Percentiles rank a stretch among this genome's conserved stretches.
phyloP scores from a whole-genome alignment of 208 protist genomes.

The Acanthamoeba healyi region DNA sequence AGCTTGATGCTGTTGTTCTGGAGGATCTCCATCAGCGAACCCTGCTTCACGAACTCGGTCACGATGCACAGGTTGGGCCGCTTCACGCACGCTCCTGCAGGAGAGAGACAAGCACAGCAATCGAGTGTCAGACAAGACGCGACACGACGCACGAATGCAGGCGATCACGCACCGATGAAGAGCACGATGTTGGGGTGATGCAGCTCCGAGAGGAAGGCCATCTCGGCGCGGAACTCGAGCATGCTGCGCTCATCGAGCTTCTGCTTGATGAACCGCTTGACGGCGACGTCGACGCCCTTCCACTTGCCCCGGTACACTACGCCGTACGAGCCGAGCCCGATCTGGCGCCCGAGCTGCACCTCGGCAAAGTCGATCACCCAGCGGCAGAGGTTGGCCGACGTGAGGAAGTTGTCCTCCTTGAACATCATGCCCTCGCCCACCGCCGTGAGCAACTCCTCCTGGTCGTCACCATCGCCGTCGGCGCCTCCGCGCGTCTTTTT shows the following conservation, averaged over 20 bases:
- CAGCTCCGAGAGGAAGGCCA: constrained; percentile 68
- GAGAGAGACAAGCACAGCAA: background rate
- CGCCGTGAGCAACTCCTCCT: background rate
- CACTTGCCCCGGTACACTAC: constrained; percentile 54
- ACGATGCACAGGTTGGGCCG: constrained; percentile 69
- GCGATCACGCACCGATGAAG: constrained; percentile 17
- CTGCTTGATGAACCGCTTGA: constrained; percentile 74
- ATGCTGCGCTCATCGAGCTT: constrained; percentile 52
- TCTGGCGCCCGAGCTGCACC: constrained; percentile 55
- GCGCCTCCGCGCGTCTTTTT: background rate
- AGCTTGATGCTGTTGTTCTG: constrained; percentile 47
- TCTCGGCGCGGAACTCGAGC: constrained; percentile 71
- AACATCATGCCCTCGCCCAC: constrained; percentile 65
- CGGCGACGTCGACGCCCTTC: constrained; percentile 70
- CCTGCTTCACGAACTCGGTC: constrained; percentile 68
- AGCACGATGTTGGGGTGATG: constrained; percentile 74
- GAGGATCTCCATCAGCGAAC: constrained; percentile 26
- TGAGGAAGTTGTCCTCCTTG: constrained; percentile 64
- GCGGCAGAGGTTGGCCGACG: constrained; percentile 65
- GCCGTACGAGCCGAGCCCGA: constrained; percentile 48
- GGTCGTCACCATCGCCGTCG: background rate
- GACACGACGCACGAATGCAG: background rate
- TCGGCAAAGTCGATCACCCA: constrained; percentile 61
- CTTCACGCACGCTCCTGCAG: constrained; percentile 37
- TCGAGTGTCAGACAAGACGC: no score